Evolutionary conservation across 805 yeast species (phyloP).

Genomic region (Metschnikowia similis): DNA sequence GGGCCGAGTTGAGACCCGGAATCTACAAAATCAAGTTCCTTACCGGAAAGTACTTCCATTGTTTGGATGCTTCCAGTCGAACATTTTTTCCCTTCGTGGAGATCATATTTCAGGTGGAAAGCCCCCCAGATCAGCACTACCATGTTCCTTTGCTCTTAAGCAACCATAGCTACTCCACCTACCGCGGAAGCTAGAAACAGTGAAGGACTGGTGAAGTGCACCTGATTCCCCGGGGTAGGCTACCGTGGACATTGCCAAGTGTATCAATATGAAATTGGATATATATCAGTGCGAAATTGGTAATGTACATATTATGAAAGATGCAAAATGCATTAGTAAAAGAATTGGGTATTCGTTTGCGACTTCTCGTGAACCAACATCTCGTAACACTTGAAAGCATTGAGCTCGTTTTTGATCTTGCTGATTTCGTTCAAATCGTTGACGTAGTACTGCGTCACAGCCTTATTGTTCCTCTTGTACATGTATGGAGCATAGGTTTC

Average conservation of each 20-base stretch:
- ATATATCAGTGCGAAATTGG: background rate
- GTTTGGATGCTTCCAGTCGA: slow-evolving; percentile 23
- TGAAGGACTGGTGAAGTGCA: too few relatives aligned
- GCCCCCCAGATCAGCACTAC: slow-evolving; percentile 74
- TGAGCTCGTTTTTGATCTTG: slow-evolving; percentile 60
- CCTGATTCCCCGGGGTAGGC: background rate
- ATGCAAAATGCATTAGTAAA: slow-evolving; percentile 29
- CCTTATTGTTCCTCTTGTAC: slow-evolving; percentile 53
- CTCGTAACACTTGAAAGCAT: slow-evolving; percentile 55
- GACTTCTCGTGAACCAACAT: slow-evolving; percentile 69
- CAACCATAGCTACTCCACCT: slow-evolving; percentile 85
- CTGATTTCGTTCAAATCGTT: slow-evolving; percentile 49
- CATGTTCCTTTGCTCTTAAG: slow-evolving; percentile 85
- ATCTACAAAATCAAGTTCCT: slow-evolving; percentile 72
- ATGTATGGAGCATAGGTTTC: slow-evolving; percentile 49
- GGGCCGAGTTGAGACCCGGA: slow-evolving; percentile 55
- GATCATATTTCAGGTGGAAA: slow-evolving; percentile 62
- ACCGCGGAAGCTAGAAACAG: slow-evolving; percentile 65
- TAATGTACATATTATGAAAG: background rate
- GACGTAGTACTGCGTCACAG: slow-evolving; percentile 47
- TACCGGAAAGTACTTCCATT: slow-evolving; percentile 60
- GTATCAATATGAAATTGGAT: too few relatives aligned
- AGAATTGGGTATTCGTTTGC: slow-evolving; percentile 60
- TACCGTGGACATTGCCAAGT: background rate
- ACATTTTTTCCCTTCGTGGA: slow-evolving; percentile 90